Evolutionary conservation across 106 monocot genomes (phyloP), one percentile per base, ranked within the genome.

Genomic region (Allium cepa): DNA sequence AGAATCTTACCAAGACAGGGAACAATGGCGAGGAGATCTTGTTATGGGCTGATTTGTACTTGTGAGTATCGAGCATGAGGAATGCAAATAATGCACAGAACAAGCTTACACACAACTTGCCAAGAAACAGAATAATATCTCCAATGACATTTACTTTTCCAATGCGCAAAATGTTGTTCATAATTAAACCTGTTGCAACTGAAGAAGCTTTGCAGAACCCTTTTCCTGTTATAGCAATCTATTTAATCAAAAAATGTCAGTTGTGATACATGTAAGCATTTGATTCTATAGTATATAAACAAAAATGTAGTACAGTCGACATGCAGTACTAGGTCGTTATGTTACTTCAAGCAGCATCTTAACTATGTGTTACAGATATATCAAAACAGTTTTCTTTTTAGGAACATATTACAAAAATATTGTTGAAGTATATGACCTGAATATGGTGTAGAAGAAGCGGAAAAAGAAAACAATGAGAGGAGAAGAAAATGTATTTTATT

Each of bases 201-300:
- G 67, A 69, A 69, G 99, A 99, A 67, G 99, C 80, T 70, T 80
- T 99, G 85, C 74, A 93, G 80, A 99, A 99, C 27, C 93, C 77
- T 81, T 99, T 93, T n/a, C 99, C 99, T 7, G 92, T 99, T 50
- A 99, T 99, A 22, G 99, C 99, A 62, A 99, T 99, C 99, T 99
- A 85, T 36, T 36, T 3, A 36, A 36, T 36, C 36, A 36, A 36
- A 36, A 36, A 36, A 36, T 36, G 36, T 36, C 36, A 36, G 36
- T 36, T 36, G 36, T 36, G 36, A 36, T 36, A 5, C 36, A 36
- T 36, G 36, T 36, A 36, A 1, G 5, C 36, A 36, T 36, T 36
- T 36, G 36, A 36, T 22, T 22, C 22, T 22, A 22, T 0, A 22
- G 22, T 22, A 22, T 22, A 22, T 22, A 22, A 22, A 22, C 22